A percentile compares a stretch with the other conserved stretches of the same genome.
Evolutionary conservation across 169 alveolate genomes (phyloP).

Genomic region (Cryptosporidium tyzzeri): DNA sequence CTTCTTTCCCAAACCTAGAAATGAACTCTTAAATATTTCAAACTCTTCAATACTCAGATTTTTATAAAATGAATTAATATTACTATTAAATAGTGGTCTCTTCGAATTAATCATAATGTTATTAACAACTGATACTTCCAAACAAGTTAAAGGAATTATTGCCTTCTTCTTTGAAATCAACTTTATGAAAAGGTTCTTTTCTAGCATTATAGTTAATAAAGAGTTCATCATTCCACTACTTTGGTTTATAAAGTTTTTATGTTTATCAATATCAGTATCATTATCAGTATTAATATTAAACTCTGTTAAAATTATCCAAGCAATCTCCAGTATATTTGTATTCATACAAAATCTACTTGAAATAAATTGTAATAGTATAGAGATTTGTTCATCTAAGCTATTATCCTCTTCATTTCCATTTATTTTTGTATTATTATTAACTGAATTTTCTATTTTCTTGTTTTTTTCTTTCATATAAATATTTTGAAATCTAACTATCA

Average conservation of each 20-base stretch:
- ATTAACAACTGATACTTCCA: not conserved
- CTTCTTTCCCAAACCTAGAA: not conserved
- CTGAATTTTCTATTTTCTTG: not conserved
- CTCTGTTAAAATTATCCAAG: not conserved
- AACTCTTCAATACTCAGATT: not conserved
- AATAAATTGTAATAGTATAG: not conserved
- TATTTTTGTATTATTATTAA: not conserved
- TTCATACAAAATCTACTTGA: constrained; percentile 7
- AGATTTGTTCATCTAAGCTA: not conserved
- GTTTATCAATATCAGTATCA: not conserved
- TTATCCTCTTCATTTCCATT: not conserved
- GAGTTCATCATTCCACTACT: not conserved
- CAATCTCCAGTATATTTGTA: not conserved
- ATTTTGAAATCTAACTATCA: not conserved
- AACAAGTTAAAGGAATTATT: constrained; percentile 12
- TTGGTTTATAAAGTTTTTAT: not conserved
- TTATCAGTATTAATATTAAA: not conserved
- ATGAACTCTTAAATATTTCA: constrained; percentile 5
- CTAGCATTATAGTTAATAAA: not conserved
- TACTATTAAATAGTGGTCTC: not conserved
- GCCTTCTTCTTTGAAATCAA: constrained; percentile 5
- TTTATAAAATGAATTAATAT: constrained; percentile 17
- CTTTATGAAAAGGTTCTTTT: constrained; percentile 17
- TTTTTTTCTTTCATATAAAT: not conserved
- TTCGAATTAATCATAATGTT: not conserved